A percentile compares a stretch with the other conserved stretches of the same genome.
phyloP scores from a whole-genome alignment of 2,329 filamentous ascomycete genomes.

The Penicillium aurantiogriseum region DNA sequence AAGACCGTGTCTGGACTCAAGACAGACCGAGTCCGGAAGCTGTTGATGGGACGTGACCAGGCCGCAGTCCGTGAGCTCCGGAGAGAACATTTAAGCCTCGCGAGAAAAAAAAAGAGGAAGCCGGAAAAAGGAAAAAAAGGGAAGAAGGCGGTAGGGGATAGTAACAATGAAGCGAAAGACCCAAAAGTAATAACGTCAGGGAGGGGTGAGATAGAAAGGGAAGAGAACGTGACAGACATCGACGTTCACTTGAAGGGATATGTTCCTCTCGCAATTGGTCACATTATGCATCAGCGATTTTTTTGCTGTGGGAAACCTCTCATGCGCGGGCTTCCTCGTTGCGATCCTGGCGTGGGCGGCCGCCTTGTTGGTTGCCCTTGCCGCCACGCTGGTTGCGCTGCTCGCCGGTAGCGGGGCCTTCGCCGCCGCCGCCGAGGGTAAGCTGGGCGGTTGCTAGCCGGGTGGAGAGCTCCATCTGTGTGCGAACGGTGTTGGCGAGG shows the following conservation, averaged over 20 bases:
- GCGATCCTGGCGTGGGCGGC: constrained; percentile 43
- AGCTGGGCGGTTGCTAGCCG: constrained; percentile 79
- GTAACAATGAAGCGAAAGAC: constrained; percentile 10
- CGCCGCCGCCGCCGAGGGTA: constrained; percentile 53
- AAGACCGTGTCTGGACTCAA: not conserved
- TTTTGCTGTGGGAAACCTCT: constrained; percentile 17
- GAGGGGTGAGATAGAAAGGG: constrained; percentile 19
- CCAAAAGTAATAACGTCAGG: constrained; percentile 11
- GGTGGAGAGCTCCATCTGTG: constrained; percentile 97
- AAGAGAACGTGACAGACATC: constrained; percentile 21
- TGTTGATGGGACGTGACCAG: constrained; percentile 4
- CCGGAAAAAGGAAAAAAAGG: constrained; percentile 17
- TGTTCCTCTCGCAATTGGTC: constrained; percentile 19
- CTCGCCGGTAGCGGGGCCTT: constrained; percentile 39
- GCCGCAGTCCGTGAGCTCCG: constrained; percentile 3
- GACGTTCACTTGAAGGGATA: constrained; percentile 8
- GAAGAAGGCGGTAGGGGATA: constrained; percentile 11
- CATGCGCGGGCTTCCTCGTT: constrained; percentile 42
- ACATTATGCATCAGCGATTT: constrained; percentile 26
- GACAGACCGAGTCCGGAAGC: not conserved
- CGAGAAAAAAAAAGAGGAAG: constrained; percentile 17
- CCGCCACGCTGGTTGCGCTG: constrained; percentile 37
- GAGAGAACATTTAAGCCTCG: constrained; percentile 9
- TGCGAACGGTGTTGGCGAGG: constrained; percentile 96
- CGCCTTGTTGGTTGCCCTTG: constrained; percentile 37